Base-by-base conservation (phyloP, 352 stramenopile genomes). In the Phytophthora pisi region DNA sequence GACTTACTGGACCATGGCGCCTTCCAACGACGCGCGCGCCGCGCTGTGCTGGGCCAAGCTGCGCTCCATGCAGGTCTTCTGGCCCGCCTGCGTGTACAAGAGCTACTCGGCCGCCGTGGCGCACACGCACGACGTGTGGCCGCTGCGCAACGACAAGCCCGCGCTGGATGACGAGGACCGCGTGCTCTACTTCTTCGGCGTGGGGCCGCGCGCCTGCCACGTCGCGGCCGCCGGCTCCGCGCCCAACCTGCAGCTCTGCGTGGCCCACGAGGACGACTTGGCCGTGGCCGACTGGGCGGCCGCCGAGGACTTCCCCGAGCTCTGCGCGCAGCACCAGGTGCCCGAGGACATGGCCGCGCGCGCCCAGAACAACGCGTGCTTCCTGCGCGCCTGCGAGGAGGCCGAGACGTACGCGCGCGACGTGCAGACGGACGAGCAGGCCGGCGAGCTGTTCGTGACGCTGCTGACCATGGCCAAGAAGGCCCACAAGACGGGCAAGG, bases 121-220 rank as follows among this genome's bases (percentile, higher is more conserved):
- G 31, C 75, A 90, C 57, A 64, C 69, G 20, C 84, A 89, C 66
- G 86, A 94, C 34, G 42, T 84, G 45, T 70, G 51, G 46, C 38
- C 58, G 4, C 55, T 93, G 26, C 73, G 78, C 20, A 51, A 49
- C 10, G 31, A n/a, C 40, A 90, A 91, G 50, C 83, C 83, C 4
- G 74, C 64, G 62, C 69, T 91, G n/a, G 78, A 90, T 55, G 38
- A 24, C 3, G 88, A 93, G 54, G 86, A 96, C 64, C 77, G 77
- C 63, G 63, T 96, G n/a, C 57, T 96, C 43, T 88, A 86, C 66
- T 94, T 93, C 74, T 91, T 96, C 50, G 88, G 88, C 46, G 78
- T 94, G 23, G 77, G 74, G 2, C 66, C 71, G n/a, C 55, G 51
- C 13, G 75, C 72, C 11, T 77, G 64, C 34, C 74, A 71, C 31